Evolutionary conservation across 306 rosid species (phyloP).

Genomic region (Quercus suber): DNA sequence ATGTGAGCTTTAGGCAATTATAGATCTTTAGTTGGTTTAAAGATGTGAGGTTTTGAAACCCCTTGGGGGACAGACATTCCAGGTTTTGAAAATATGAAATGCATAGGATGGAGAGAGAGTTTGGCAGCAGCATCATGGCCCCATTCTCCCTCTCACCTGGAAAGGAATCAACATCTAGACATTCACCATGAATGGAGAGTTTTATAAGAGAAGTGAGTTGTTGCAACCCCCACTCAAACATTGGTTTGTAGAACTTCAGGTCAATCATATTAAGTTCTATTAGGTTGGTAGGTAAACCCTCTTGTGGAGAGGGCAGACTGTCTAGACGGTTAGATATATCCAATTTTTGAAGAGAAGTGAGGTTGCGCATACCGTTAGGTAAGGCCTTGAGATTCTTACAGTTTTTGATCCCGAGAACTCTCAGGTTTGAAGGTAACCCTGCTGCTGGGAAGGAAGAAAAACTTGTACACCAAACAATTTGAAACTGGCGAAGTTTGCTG

Average conservation of each 20-base stretch:
- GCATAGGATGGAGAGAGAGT: neutral
- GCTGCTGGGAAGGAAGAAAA: neutral
- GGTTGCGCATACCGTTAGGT: neutral
- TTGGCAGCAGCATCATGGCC: conserved; percentile 4
- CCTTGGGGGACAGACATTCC: neutral
- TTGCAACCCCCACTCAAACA: neutral
- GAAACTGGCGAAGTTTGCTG: neutral
- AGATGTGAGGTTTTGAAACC: conserved; percentile 17
- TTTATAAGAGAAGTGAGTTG: neutral
- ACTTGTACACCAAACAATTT: neutral
- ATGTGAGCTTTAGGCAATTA: conserved; percentile 22
- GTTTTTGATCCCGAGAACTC: neutral
- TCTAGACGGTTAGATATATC: neutral
- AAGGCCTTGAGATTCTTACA: neutral
- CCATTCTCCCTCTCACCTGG: conserved; percentile 9
- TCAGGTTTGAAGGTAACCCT: neutral
- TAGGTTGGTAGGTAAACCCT: neutral
- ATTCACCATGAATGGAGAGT: neutral
- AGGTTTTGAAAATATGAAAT: neutral
- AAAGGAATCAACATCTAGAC: conserved; percentile 9
- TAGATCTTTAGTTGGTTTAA: conserved; percentile 19
- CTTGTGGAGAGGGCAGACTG: neutral
- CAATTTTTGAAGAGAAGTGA: neutral
- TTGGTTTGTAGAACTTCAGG: neutral
- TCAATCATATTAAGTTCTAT: neutral